Evolutionary conservation across 768 basidiomycete species (phyloP), one percentile per base, ranked within the genome.

Genomic region (Naganishia vishniacii): DNA sequence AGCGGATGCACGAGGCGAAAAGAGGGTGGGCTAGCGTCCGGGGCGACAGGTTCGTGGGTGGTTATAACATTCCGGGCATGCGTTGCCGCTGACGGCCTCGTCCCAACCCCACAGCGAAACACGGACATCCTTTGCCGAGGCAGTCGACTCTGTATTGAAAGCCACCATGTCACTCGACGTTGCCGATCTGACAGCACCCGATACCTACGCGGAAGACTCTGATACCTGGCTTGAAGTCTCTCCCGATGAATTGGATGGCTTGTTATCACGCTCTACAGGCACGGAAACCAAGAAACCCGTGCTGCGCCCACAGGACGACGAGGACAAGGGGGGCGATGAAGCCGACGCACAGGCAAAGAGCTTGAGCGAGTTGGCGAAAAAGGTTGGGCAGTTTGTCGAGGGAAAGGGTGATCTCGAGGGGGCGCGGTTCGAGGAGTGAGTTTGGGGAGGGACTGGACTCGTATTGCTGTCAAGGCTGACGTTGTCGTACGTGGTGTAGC

Each of bases 201-300:
- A 25, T 6, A 51, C 68, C 4, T 59, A 58, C 6, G 77, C 77
- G n/a, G 90, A 93, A 72, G 86, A 88, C 68, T 76, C 81, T 8
- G 91, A 94, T 66, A 83, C 83, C 0, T 99, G 95, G 95, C 79
- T 97, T n/a, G 85, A 84, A 58, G 79, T 97, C 32, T 84, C 89
- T 62, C 81, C 84, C 0, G 81, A 85, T 47, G 83, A 86, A 72
- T 84, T 95, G 67, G 91, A 97, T 70, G 81, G 81, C 12, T 82
- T 87, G 77, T 77, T 97, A 58, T 81, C 72, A 40, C 65, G 67
- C 5, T 66, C 73, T 0, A 73, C 73, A 2, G 73, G 71, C 4
- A 86, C 85, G 82, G 81, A 86, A 48, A 77, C 83, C 16, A 41
- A 48, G 3, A n/a, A 41, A 20, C 61, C 15, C 25, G 12, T 1